Conservation (phyloP, 2,329 filamentous ascomycete species). For the Diaporthe citriasiana region DNA sequence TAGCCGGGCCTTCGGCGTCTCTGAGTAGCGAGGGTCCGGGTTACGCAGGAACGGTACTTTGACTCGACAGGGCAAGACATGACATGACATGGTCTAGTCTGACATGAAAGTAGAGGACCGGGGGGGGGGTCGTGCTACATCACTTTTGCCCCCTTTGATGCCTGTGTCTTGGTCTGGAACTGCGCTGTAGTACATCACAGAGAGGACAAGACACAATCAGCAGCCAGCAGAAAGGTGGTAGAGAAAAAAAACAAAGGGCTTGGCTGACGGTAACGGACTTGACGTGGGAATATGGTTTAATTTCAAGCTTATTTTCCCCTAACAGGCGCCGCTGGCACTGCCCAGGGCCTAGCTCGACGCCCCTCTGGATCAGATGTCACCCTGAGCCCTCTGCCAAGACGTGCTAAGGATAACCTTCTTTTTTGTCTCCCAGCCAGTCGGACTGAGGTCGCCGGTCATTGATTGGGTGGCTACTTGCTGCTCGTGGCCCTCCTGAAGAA, state of each 20-base stretch:
- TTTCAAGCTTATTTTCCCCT: constrained; percentile 30
- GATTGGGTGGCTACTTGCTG: constrained; percentile 1
- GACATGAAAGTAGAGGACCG: background rate
- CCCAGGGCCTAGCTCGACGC: constrained; percentile 28
- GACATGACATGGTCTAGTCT: background rate
- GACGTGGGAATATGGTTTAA: constrained; percentile 33
- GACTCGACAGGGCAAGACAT: background rate
- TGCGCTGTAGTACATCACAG: background rate
- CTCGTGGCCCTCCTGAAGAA: constrained; percentile 7
- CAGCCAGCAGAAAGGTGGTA: background rate
- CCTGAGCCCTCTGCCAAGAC: constrained; percentile 33
- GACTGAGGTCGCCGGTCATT: constrained; percentile 21
- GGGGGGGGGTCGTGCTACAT: constrained; percentile 21
- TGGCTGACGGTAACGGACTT: constrained; percentile 23
- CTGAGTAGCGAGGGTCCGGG: background rate
- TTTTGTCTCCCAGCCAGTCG: constrained; percentile 36
- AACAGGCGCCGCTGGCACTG: constrained; percentile 20
- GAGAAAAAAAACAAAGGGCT: background rate
- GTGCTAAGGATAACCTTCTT: constrained; percentile 38
- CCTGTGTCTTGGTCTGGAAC: background rate
- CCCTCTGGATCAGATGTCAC: constrained; percentile 29
- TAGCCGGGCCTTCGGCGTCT: constrained; percentile 10
- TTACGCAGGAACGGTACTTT: constrained; percentile 19
- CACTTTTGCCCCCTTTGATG: background rate
- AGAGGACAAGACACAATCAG: background rate